Evolutionary conservation across 129 eudicot genomes (phyloP), one percentile per base, ranked within the genome.

Genomic region (Deinandra increscens): DNA sequence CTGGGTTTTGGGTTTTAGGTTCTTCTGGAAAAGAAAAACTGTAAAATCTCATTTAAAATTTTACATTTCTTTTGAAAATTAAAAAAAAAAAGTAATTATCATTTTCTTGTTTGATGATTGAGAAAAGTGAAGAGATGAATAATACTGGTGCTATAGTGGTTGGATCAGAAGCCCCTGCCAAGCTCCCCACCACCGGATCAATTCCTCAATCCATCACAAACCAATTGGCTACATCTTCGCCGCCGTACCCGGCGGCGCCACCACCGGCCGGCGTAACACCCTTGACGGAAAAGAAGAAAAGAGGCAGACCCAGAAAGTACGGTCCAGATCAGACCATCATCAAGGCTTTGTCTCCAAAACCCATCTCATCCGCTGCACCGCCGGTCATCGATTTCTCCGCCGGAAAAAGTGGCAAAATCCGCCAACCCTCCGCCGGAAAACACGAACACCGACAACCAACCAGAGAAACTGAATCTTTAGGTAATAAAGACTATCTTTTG

Each of bases 271-370:
- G 74, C 12, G 39, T 43, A 17, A 69, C 81, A 39, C 64, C 81
- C 26, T 51, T 64, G 13, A 39, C 81, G 8, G 81, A 77, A 60
- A 92, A 92, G 58, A 92, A 88, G 83, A 92, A 86, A 74, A 78
- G 96, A 64, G 98, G 98, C 29, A 81, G 98, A 62, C 98, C 98
- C 9, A 86, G 95, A 76, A 92, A 92, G 79, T 88, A 88, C 59
- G 95, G 84, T 15, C 56, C 70, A 26, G 91, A 92, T 48, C 96
- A 96, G 36, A 46, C 94, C 0, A 87, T 85, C 20, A 76, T 68
- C 60, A 66, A 64, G 15, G 84, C 96, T 46, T 79, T 89, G 50
- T 87, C 99, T 20, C 93, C 97, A 41, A 87, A 87, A 72, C 97
- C 99, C 75, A 85, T 89, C 67, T 90, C 99, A 4, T 75, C 97